Conservation (phyloP, 768 basidiomycete genomes). For the Udeniomyces megalosporus region DNA sequence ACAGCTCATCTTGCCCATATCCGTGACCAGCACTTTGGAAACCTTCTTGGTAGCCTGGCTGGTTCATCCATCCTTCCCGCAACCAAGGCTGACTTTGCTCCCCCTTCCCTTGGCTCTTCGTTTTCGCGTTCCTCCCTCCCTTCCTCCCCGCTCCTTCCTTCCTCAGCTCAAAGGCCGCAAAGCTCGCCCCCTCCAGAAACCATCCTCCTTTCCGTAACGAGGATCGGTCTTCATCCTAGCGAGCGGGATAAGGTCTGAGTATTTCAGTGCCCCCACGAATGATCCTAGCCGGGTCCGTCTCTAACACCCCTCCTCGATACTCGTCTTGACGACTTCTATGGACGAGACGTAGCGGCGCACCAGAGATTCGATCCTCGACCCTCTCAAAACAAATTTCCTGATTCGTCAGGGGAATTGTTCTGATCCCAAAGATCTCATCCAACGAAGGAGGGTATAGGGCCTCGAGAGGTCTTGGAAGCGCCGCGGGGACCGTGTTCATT, state of each 20-base stretch:
- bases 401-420: not conserved
- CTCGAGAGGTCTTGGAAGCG: slow-evolving; percentile 42
- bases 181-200: slow-evolving; percentile 46
- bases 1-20: too few species aligned
- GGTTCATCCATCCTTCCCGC: too few species aligned
- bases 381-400: slow-evolving; percentile 19
- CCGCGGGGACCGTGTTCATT: slow-evolving; percentile 37
- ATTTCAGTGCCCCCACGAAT: slow-evolving; percentile 45
- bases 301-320: slow-evolving; percentile 36
- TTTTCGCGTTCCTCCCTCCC: not conserved
- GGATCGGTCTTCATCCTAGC: slow-evolving; percentile 28
- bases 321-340: too few species aligned
- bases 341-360: slow-evolving; percentile 39
- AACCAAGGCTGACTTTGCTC: not conserved
- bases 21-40: too few species aligned
- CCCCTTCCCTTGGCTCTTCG: not conserved
- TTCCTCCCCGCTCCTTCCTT: not conserved
- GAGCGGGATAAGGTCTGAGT: slow-evolving; percentile 76
- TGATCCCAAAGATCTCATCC: slow-evolving; percentile 2
- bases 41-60: too few species aligned
- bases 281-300: slow-evolving; percentile 47
- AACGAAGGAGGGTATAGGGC: slow-evolving; percentile 33
- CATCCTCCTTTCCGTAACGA: slow-evolving; percentile 19
- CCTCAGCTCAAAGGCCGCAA: slow-evolving; percentile 46
- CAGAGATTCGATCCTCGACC: slow-evolving; percentile 40